Base-by-base conservation (phyloP, 2,329 filamentous ascomycete species). In the Fusarium euwallaceae region DNA sequence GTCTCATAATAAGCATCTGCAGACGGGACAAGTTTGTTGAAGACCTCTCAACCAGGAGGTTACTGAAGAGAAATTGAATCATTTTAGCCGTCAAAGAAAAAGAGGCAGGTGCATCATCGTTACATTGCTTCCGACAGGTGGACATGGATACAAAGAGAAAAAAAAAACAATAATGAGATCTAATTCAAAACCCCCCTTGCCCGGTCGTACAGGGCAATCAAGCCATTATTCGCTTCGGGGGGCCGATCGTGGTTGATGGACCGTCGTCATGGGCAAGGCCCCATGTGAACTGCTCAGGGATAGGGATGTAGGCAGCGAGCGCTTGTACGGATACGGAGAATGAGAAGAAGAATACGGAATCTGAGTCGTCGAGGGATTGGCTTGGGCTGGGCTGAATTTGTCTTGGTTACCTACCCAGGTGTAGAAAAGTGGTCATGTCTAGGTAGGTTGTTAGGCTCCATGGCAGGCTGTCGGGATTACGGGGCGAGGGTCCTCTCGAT, bases 181-280 rank as follows among this genome's bases (percentile, higher is more conserved):
- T 61, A 64, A 70, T 68, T 58, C 66, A 11, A 61, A 32, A 22
- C n/a, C 55, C 24, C 24, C 71, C 71, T 62, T 45, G 55, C 56
- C 59, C 59, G 55, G 73, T 76, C 45, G 73, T 74, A 66, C 71
- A 75, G 72, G 72, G 72, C 68, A 74, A 74, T 74, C 61, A 69
- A 74, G 68, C 72, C 65, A 74, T 66, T 67, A 67, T 51, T 66
- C 27, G 63, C 60, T 51, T 51, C 32, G 39, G 20, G 36, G 34
- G 24, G n/a, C 43, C 56, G 45, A 56, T 55, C 61, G 58, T 43
- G 41, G 53, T 75, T 75, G 73, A 64, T 71, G 71, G 71, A 62
- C 69, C 70, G 51, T 41, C 63, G 56, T 56, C 63, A 69, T 62
- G 67, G 60, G 39, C 39, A 48, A 60, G 43, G 17, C 5, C 29